Base-by-base conservation (phyloP, 371 early-diverging fungal species). In the Gilbertella persicaria region DNA sequence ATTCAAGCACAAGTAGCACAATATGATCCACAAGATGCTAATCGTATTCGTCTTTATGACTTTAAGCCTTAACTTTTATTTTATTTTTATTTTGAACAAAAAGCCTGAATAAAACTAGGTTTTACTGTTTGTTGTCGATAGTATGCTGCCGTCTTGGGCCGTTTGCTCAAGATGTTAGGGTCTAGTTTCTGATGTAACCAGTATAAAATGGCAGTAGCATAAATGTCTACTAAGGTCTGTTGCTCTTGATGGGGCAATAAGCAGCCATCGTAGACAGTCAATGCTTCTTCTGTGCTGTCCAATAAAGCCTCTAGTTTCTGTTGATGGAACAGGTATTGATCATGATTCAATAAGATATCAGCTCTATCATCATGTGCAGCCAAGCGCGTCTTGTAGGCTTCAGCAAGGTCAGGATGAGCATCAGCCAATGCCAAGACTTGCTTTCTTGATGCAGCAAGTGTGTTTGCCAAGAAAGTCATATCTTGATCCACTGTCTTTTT, bases 11-110 rank as follows among this genome's bases (percentile, higher is more conserved):
- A 78, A 0, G 65, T 85, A 48, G 78, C 75, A 1, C 60, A 64
- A 0, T 75, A 80, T 44, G 75, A 83, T 66, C 82, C 83, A n/a
- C 60, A 75, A 13, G 79, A 84, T 33, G 52, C 75, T 2, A 60
- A 45, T 21, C 64, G 59, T 7, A 42, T 84, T 29, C 59, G 76
- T 24, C 57, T 84, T 1, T 56, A 73, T 25, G 79, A 84, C 38
- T 79, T 79, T 53, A 19, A 29, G 21, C 10, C 41, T 4, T 46
- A 26, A 45, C 39, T n/a, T 49, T 23, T 38, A 23, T 36, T 35
- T 37, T 21, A n/a, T 25, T 43, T 41, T 33, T 30, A 16, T 55
- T 30, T n/a, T 47, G 17, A 28, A 23, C 16, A 36, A 36, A 52
- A 53, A 28, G 45, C 42, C 33, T 48, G 47, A 42, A 35, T 41